phyloP scores from a whole-genome alignment of 495 filamentous ascomycete genomes.

The Terfezia claveryi region DNA sequence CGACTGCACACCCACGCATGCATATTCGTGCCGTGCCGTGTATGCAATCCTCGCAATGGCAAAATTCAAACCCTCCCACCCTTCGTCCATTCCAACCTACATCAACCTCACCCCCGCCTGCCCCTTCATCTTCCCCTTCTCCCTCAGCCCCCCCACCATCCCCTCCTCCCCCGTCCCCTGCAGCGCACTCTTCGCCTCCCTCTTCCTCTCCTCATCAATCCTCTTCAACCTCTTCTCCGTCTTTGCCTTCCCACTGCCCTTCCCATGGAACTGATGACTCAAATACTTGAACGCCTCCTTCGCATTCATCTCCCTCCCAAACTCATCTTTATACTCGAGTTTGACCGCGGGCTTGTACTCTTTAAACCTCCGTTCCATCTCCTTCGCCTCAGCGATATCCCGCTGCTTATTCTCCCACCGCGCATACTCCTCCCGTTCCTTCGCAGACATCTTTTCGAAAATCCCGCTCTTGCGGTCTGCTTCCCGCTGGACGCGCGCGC shows the following conservation, averaged over 20 bases:
- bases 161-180: conserved; percentile 54
- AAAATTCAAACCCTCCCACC: too few species aligned
- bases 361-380: conserved; percentile 62
- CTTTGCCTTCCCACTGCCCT: conserved; percentile 93
- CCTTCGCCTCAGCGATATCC: conserved; percentile 57
- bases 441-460: conserved; percentile 65
- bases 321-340: conserved; percentile 74
- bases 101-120: conserved; percentile 71
- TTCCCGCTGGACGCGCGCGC: conserved; percentile 66
- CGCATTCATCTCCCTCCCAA: conserved; percentile 59
- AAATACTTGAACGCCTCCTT: conserved; percentile 96
- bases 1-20: too few species aligned
- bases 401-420: conserved; percentile 67
- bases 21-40: too few species aligned
- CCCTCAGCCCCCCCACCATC: conserved; percentile 57
- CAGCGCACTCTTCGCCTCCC: conserved; percentile 55
- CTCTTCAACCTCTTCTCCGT: conserved; percentile 92
- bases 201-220: conserved; percentile 84
- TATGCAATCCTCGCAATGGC: too few species aligned
- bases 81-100: neutral
- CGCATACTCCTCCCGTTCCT: conserved; percentile 78
- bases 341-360: conserved; percentile 79
- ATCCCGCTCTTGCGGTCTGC: conserved; percentile 60
- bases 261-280: conserved; percentile 93
- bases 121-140: conserved; percentile 57